Percentiles rank a stretch among this genome's conserved stretches.
Conservation (phyloP, 1,284 basidiomycete genomes). For the Porodaedalea pini region DNA sequence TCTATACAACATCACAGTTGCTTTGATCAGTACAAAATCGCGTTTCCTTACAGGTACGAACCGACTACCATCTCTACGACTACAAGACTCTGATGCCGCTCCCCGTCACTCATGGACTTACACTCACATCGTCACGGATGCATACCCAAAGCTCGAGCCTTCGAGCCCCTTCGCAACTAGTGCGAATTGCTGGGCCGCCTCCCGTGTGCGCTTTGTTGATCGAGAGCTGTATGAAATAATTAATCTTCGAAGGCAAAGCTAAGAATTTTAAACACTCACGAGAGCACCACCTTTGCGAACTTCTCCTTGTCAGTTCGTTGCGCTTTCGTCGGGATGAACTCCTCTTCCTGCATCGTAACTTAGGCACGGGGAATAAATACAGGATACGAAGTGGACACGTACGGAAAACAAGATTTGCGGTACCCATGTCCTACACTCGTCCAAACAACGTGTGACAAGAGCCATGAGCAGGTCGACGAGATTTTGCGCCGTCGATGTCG, state of each 20-base stretch:
- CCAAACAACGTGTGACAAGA: conserved; percentile 53
- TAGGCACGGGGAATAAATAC: neutral
- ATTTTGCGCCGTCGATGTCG: conserved; percentile 79
- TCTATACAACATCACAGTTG: too few species aligned
- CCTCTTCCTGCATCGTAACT: conserved; percentile 38
- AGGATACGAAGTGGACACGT: conserved; percentile 9
- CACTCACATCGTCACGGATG: conserved; percentile 37
- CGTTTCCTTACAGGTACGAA: too few species aligned
- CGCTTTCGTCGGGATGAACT: conserved; percentile 64
- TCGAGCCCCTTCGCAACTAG: conserved; percentile 72
- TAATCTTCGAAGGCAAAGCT: neutral
- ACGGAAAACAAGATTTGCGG: conserved; percentile 68
- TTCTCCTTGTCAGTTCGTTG: conserved; percentile 68
- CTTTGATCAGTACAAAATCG: too few species aligned
- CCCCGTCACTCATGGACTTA: neutral
- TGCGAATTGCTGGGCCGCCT: conserved; percentile 74
- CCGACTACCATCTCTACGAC: too few species aligned
- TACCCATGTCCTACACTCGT: conserved; percentile 65
- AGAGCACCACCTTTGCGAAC: conserved; percentile 69
- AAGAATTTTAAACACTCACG: conserved; percentile 40
- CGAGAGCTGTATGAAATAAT: conserved; percentile 42
- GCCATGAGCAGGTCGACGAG: conserved; percentile 75
- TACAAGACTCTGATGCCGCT: too few species aligned
- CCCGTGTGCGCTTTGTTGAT: conserved; percentile 40
- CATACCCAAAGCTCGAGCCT: conserved; percentile 72